A percentile compares a stretch with the other conserved stretches of the same genome.
These are phyloP conservation scores for Syncephalis plumigaleata DNA, from an alignment of 371 early-diverging fungal genomes.

Conservation along the genomic window DNA sequence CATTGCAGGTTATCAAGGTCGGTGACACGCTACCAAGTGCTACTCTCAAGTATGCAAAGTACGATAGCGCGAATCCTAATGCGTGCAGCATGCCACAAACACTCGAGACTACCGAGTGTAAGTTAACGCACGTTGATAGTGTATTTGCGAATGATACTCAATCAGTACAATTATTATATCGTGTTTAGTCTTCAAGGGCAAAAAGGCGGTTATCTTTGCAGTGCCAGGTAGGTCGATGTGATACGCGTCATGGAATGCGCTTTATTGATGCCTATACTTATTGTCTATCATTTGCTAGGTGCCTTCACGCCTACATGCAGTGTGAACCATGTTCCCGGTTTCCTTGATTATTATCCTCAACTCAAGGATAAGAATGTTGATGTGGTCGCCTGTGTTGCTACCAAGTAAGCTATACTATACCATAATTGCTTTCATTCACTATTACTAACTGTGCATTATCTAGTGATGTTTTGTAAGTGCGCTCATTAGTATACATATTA, in stretches of 20 bases:
- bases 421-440: not conserved
- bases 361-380: slow-evolving; percentile 47
- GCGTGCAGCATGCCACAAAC: slow-evolving; percentile 30
- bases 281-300: slow-evolving; percentile 7
- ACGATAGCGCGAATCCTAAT: slow-evolving; percentile 19
- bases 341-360: slow-evolving; percentile 20
- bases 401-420: slow-evolving; percentile 24
- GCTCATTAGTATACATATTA: not conserved
- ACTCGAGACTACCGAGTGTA: slow-evolving; percentile 13
- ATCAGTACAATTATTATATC: too few relatives aligned
- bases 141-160: too few relatives aligned
- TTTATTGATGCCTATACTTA: not conserved
- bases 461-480: not conserved
- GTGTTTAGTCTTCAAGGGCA: slow-evolving; percentile 40
- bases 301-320: slow-evolving; percentile 73
- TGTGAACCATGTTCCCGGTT: slow-evolving; percentile 54
- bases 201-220: slow-evolving; percentile 59
- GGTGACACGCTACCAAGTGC: slow-evolving; percentile 23
- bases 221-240: slow-evolving; percentile 29
- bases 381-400: slow-evolving; percentile 32
- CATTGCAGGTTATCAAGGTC: slow-evolving; percentile 11
- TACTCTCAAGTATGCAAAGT: slow-evolving; percentile 23
- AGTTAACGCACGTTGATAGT: too few relatives aligned
- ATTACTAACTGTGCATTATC: not conserved
- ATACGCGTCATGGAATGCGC: slow-evolving; percentile 6